Conservation (phyloP, 805 yeast genomes). For the Pichia ethanolica region DNA sequence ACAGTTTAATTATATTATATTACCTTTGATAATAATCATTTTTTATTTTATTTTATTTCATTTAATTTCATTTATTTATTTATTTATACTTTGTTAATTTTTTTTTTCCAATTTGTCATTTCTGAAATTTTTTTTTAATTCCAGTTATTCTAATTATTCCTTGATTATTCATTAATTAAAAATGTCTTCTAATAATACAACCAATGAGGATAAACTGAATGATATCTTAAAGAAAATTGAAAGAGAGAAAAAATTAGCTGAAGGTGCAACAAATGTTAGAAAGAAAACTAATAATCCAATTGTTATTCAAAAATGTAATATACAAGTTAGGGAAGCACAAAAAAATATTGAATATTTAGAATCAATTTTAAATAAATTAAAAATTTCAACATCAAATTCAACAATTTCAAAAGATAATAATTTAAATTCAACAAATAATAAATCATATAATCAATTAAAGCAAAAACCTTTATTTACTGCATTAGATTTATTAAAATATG, state of each 20-base stretch:
- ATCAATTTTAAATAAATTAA: slow-evolving; percentile 60
- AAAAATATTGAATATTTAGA: slow-evolving; percentile 84
- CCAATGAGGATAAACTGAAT: slow-evolving; percentile 27
- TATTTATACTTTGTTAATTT: too few relatives aligned
- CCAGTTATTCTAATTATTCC: too few relatives aligned
- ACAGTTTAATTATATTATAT: too few relatives aligned
- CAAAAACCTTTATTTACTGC: slow-evolving; percentile 48
- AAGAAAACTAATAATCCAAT: slow-evolving; percentile 69
- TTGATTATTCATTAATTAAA: too few relatives aligned
- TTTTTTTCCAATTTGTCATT: too few relatives aligned
- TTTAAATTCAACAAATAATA: neutral
- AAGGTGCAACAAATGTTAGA: slow-evolving; percentile 77
- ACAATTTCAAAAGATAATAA: neutral
- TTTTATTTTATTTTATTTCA: too few relatives aligned
- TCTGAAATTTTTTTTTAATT: neutral
- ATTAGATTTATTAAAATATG: slow-evolving; percentile 80
- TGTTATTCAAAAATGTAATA: slow-evolving; percentile 86
- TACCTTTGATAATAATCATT: too few relatives aligned
- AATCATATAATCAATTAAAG: slow-evolving; percentile 8
- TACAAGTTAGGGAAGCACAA: slow-evolving; percentile 84
- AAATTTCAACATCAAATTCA: slow-evolving; percentile 7
- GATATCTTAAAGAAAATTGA: slow-evolving; percentile 84
- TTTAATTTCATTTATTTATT: too few relatives aligned
- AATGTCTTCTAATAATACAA: slow-evolving; percentile 26
- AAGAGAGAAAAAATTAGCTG: slow-evolving; percentile 79